phyloP scores from a whole-genome alignment of 306 rosid species.

The Pyrus bretschneideri region DNA sequence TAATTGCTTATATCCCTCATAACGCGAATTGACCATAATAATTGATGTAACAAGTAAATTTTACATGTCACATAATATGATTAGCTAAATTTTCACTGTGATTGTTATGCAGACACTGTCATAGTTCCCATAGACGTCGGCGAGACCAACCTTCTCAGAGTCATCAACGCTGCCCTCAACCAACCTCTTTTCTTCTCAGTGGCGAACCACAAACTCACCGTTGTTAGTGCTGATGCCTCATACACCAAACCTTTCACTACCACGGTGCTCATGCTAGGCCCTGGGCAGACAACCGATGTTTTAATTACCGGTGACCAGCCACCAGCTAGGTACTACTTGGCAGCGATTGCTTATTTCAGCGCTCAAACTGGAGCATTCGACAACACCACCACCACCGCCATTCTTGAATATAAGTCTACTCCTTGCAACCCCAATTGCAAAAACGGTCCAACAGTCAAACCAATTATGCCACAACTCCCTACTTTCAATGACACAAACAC shows the following conservation, averaged over 20 bases:
- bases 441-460: conserved; percentile 30
- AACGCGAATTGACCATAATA: neutral
- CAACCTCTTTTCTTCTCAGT: conserved; percentile 65
- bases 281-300: conserved; percentile 95
- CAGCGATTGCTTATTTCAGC: conserved; percentile 63
- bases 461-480: conserved; percentile 57
- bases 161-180: conserved; percentile 70
- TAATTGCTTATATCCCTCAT: no score
- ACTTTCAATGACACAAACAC: conserved; percentile 77
- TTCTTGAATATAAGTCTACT: conserved; percentile 60
- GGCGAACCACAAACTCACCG: conserved; percentile 70
- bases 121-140: conserved; percentile 53
- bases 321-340: conserved; percentile 60
- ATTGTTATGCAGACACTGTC: conserved; percentile 42
- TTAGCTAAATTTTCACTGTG: neutral
- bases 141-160: conserved; percentile 66
- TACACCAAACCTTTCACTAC: conserved; percentile 83
- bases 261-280: conserved; percentile 69
- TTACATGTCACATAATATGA: neutral
- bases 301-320: conserved; percentile 65
- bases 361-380: conserved; percentile 63
- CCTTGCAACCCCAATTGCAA: conserved; percentile 34
- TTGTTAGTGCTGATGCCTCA: conserved; percentile 89
- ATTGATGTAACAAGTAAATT: neutral
- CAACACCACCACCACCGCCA: conserved; percentile 87